A percentile compares a stretch with the other conserved stretches of the same genome.
Evolutionary conservation across 2,329 filamentous ascomycete genomes (phyloP).

Genomic region (Beauveria sp.): DNA sequence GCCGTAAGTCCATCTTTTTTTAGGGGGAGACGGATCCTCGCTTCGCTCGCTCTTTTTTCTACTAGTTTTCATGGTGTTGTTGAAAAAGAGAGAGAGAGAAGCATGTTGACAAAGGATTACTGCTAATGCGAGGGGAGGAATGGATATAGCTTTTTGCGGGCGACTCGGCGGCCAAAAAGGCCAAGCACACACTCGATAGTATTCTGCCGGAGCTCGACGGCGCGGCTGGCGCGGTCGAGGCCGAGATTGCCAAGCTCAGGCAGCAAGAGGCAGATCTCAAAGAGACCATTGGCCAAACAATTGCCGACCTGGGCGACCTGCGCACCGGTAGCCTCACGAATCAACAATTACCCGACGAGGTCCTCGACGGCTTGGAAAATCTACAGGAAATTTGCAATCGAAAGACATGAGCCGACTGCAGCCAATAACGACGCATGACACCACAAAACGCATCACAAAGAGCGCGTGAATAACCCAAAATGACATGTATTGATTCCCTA

Average conservation of each 20-base stretch:
- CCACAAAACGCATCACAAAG: not conserved
- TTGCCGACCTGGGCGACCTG: conserved; percentile 72
- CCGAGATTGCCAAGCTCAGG: conserved; percentile 58
- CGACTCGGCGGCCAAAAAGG: conserved; percentile 33
- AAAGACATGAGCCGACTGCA: conserved; percentile 26
- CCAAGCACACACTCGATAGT: conserved; percentile 53
- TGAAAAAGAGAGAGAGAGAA: too few species aligned
- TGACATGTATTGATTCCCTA: conserved; percentile 11
- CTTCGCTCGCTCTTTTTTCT: not conserved
- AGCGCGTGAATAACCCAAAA: conserved; percentile 1
- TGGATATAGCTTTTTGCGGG: conserved; percentile 49
- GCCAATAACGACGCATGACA: not conserved
- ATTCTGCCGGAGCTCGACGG: conserved; percentile 63
- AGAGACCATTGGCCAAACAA: conserved; percentile 53
- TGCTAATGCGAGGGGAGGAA: not conserved
- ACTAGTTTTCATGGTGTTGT: not conserved
- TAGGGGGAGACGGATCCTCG: not conserved
- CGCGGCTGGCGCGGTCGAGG: conserved; percentile 57
- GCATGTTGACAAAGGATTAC: not conserved
- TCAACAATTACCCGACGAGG: conserved; percentile 53
- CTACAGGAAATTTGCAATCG: conserved; percentile 52
- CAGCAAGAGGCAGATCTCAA: conserved; percentile 55
- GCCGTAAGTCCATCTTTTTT: conserved; percentile 32
- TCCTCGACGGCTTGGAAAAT: conserved; percentile 54
- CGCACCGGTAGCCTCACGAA: conserved; percentile 71